phyloP scores from a whole-genome alignment of 2,329 filamentous ascomycete species.

The Cercospora sesami region DNA sequence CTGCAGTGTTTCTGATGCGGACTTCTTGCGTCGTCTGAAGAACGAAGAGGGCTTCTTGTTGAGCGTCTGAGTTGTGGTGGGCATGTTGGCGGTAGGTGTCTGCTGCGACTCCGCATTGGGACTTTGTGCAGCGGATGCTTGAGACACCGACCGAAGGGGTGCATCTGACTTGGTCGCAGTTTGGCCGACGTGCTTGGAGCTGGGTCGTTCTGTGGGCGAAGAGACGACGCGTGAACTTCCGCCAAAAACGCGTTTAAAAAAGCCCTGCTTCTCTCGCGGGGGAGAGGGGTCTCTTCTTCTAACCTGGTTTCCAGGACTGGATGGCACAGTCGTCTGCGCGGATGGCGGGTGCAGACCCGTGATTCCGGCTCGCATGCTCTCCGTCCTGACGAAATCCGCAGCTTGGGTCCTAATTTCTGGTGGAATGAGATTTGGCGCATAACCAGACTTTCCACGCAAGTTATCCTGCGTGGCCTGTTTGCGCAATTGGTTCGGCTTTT shows the following conservation, averaged over 20 bases:
- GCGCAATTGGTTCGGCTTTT: conserved; percentile 32
- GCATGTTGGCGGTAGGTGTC: conserved; percentile 10
- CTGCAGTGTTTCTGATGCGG: conserved; percentile 65
- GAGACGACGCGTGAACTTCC: conserved; percentile 30
- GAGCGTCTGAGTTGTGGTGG: conserved; percentile 45
- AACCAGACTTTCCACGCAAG: conserved; percentile 30
- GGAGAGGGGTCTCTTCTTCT: conserved; percentile 33
- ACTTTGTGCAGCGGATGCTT: conserved; percentile 20
- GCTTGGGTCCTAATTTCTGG: conserved; percentile 49
- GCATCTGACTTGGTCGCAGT: conserved; percentile 11
- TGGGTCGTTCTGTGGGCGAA: conserved; percentile 23
- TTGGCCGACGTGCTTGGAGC: conserved; percentile 26
- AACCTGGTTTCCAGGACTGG: conserved; percentile 47
- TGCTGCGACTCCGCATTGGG: conserved; percentile 20
- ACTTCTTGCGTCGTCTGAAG: conserved; percentile 92
- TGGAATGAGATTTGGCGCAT: conserved; percentile 33
- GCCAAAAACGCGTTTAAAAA: conserved; percentile 91
- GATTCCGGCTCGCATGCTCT: conserved; percentile 39
- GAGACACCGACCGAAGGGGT: conserved; percentile 24
- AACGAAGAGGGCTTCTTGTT: conserved; percentile 94
- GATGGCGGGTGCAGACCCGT: conserved; percentile 45
- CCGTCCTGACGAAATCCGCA: conserved; percentile 51
- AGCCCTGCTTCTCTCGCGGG: conserved; percentile 66
- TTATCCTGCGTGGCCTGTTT: conserved; percentile 39
- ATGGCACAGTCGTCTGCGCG: conserved; percentile 55